Conservation (phyloP, 1,284 basidiomycete species). For the Apiotrichum laibachii region DNA sequence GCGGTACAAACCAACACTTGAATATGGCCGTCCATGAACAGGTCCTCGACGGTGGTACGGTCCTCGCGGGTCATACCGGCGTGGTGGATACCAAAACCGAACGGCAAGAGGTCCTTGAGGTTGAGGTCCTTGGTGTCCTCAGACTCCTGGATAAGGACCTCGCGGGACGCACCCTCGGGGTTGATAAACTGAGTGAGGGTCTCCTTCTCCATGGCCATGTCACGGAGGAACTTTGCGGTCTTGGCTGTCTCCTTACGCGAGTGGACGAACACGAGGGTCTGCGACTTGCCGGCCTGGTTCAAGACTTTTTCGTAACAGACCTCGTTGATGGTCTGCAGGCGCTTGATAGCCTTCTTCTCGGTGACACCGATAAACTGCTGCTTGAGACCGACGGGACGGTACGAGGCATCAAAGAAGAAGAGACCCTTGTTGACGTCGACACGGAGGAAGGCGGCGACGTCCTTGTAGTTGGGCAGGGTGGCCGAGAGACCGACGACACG, state of each 20-base stretch:
- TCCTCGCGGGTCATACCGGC: conserved; percentile 98
- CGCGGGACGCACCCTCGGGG: conserved; percentile 80
- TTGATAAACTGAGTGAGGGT: conserved; percentile 93
- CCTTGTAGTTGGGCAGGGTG: conserved; percentile 95
- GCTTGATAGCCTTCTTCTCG: conserved; percentile 99
- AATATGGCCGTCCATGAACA: conserved; percentile 88
- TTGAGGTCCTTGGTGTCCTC: conserved; percentile 80
- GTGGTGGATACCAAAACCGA: conserved; percentile 97
- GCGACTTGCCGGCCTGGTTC: conserved; percentile 77
- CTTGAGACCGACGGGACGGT: conserved; percentile 89
- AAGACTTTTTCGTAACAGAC: conserved; percentile 99
- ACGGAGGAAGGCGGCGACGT: conserved; percentile 96
- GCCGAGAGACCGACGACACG: conserved; percentile 94
- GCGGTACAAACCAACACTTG: conserved; percentile 97
- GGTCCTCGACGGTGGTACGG: conserved; percentile 86
- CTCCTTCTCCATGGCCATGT: conserved; percentile 94
- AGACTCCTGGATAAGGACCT: conserved; percentile 81
- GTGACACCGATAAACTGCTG: conserved; percentile 98
- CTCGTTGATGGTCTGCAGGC: conserved; percentile 97
- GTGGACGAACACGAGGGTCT: conserved; percentile 91
- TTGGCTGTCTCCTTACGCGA: conserved; percentile 98
- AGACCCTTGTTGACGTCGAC: conserved; percentile 89
- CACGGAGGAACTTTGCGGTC: conserved; percentile 90
- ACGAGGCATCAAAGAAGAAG: conserved; percentile 95
- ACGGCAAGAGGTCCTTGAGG: conserved; percentile 85